Conservation (phyloP, 2,329 filamentous ascomycete species). For the Rachicladosporium sp. region DNA sequence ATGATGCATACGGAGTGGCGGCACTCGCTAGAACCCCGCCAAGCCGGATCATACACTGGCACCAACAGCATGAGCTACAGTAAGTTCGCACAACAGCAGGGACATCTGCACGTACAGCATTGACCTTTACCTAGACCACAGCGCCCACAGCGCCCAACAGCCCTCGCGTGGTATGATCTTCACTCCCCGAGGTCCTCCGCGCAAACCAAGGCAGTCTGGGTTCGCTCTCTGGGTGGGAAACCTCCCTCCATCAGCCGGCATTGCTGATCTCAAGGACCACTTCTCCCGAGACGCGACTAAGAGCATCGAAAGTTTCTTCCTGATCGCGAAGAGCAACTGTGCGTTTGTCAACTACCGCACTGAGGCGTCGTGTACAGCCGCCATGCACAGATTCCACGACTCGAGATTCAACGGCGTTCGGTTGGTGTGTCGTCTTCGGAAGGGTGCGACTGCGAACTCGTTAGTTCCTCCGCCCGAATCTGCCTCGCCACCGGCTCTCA, state of each 20-base stretch:
- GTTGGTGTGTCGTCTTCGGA: slow-evolving; percentile 70
- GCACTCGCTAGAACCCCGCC: too few species aligned
- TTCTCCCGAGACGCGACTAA: slow-evolving; percentile 66
- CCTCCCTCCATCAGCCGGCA: slow-evolving; percentile 67
- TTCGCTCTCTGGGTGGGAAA: slow-evolving; percentile 96
- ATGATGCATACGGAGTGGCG: too few species aligned
- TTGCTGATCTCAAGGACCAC: slow-evolving; percentile 79
- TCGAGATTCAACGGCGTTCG: slow-evolving; percentile 77
- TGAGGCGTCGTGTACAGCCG: slow-evolving; percentile 59
- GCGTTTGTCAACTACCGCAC: slow-evolving; percentile 92
- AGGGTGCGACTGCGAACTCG: slow-evolving; percentile 19
- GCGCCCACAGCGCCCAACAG: too few species aligned
- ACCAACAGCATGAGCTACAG: too few species aligned
- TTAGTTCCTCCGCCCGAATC: too few species aligned
- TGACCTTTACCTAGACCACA: too few species aligned
- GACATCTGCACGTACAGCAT: too few species aligned
- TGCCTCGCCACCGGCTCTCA: too few species aligned
- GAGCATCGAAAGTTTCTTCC: slow-evolving; percentile 75
- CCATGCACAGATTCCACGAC: slow-evolving; percentile 78
- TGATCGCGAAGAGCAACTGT: slow-evolving; percentile 95
- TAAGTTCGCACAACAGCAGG: too few species aligned
- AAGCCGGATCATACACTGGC: too few species aligned
- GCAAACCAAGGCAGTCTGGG: slow-evolving; percentile 58
- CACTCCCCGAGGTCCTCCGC: slow-evolving; percentile 47
- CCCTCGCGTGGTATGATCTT: too few species aligned